Percentiles rank a stretch among this genome's conserved stretches.
Evolutionary conservation across 1,139 yeast genomes (phyloP).

Genomic region (Yamadazyma atlantica): DNA sequence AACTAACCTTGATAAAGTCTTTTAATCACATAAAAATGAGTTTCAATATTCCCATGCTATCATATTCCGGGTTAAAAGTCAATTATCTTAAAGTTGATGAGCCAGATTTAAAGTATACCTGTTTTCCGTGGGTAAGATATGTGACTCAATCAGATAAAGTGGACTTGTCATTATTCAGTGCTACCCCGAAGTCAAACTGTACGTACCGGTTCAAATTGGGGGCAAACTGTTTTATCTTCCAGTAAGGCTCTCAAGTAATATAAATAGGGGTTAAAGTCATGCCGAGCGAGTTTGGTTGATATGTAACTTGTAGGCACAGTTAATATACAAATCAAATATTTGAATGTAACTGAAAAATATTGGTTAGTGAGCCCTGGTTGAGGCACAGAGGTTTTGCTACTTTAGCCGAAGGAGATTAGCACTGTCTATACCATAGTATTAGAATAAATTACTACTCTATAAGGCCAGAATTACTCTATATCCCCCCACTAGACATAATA

Average conservation of each 20-base stretch:
- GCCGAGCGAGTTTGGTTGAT: too few species aligned
- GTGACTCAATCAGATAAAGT: slow-evolving; percentile 27
- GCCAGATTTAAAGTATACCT: slow-evolving; percentile 42
- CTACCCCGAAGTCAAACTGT: slow-evolving; percentile 13
- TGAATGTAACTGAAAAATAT: too few species aligned
- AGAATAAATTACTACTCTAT: too few species aligned
- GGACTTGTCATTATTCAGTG: slow-evolving; percentile 3
- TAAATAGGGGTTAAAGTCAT: too few species aligned
- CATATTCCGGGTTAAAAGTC: slow-evolving; percentile 43
- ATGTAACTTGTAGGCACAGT: too few species aligned
- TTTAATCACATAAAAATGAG: slow-evolving; percentile 30
- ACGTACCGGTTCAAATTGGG: slow-evolving; percentile 34
- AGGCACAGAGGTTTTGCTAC: too few species aligned
- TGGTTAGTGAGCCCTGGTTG: too few species aligned
- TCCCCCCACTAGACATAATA: too few species aligned
- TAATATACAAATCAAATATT: too few species aligned
- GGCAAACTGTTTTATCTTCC: slow-evolving; percentile 18
- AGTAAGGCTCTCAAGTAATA: neutral
- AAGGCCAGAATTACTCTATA: too few species aligned
- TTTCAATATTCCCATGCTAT: slow-evolving; percentile 42
- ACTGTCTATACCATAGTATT: too few species aligned
- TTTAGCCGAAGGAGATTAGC: too few species aligned
- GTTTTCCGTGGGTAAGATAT: slow-evolving; percentile 51
- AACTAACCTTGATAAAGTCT: slow-evolving; percentile 11
- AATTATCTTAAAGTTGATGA: slow-evolving; percentile 40